Evolutionary conservation across 495 filamentous ascomycete species (phyloP), one percentile per base, ranked within the genome.

Genomic region (Aspergillus campestris): DNA sequence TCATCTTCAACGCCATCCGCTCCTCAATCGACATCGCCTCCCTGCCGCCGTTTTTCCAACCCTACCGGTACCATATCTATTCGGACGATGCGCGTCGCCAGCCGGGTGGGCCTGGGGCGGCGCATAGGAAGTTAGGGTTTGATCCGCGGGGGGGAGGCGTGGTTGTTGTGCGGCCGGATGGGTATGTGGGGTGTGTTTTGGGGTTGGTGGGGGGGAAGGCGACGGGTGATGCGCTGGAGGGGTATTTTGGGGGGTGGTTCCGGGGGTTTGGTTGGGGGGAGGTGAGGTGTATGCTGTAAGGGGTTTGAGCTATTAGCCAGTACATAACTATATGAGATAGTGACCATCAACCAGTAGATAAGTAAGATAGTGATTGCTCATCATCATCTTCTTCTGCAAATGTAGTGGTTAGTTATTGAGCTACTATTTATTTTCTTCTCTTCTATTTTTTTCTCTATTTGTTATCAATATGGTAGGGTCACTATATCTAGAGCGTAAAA

Each of bases 101-200:
- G 28, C 78, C 79, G 1, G 67, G 81, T 38, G 77, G 78, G 7
- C 61, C 59, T 41, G 82, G 79, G 8, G 69, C 81, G 4, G 84
- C 84, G 13, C 86, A 90, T 64, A 75, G 75, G 9, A 88, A 86
- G 71, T 80, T 88, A 75, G 86, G 85, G 0, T 54, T 89, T 13
- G 72, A 81, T 52, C 60, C 79, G 52, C 75, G 77, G 29, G 72
- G 59, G 45, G 85, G 84, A 4, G 84, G 77, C 11, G 72, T 88
- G 5, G 75, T 87, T 8, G 79, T 90, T 34, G 84, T 88, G 13
- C 60, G 86, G 34, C 86, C 86, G 0, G 86, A 90, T 58, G 83
- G 83, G 1, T 86, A 88, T 64, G 80, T 87, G 28, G 82, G 79
- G 5, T 75, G 82, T 37, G 78, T 83, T 8, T 74, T 80, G 0